phyloP scores from a whole-genome alignment of 768 basidiomycete species.

The Termitomyces titanicus region DNA sequence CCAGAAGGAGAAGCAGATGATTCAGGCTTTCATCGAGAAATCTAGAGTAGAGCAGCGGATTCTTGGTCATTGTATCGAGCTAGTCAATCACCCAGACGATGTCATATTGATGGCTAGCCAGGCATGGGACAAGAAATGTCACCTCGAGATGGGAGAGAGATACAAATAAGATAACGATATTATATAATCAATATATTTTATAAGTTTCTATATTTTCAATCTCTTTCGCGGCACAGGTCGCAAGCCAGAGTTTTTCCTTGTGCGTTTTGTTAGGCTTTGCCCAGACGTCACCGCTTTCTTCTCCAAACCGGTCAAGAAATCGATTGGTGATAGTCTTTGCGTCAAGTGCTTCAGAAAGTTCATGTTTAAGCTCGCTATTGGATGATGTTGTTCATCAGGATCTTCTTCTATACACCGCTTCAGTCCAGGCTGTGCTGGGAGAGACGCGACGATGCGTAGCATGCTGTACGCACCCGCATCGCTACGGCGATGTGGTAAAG shows the following conservation, averaged over 20 bases:
- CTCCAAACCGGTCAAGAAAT: constrained; percentile 31
- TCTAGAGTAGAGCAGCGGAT: too few species aligned
- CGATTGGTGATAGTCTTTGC: constrained; percentile 29
- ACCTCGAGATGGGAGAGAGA: too few species aligned
- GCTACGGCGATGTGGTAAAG: constrained; percentile 29
- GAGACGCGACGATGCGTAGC: constrained; percentile 37
- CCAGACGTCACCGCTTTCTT: background rate
- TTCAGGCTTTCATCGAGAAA: too few species aligned
- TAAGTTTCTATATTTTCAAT: constrained; percentile 6
- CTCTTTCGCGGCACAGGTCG: constrained; percentile 10
- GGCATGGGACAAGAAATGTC: too few species aligned
- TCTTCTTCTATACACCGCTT: constrained; percentile 37
- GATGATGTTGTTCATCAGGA: constrained; percentile 33
- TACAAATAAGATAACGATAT: background rate
- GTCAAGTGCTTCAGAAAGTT: constrained; percentile 36
- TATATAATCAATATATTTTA: background rate
- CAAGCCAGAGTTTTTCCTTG: constrained; percentile 13
- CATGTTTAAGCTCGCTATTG: constrained; percentile 40
- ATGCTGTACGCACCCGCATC: constrained; percentile 39
- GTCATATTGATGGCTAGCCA: too few species aligned
- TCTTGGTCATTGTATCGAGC: too few species aligned
- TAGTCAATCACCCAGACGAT: too few species aligned
- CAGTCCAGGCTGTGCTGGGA: constrained; percentile 35
- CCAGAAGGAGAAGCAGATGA: too few species aligned
- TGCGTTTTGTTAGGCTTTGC: constrained; percentile 11